phyloP scores from a whole-genome alignment of 352 stramenopile species.

The Pilasporangium apinafurcum region DNA sequence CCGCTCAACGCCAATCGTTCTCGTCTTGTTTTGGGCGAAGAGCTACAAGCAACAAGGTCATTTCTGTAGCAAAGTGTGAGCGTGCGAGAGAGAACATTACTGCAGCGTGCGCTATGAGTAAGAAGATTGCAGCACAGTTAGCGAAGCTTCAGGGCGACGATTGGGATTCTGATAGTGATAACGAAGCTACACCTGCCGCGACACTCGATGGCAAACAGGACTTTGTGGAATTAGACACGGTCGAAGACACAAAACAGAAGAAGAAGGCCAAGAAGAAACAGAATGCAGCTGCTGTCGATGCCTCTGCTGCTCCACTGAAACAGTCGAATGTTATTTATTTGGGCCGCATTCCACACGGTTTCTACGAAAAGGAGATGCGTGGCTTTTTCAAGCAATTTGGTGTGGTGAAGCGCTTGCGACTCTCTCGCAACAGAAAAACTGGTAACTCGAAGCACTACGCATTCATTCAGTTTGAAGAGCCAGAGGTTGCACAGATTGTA shows the following conservation, averaged over 20 bases:
- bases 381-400: conserved; percentile 97
- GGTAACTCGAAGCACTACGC: conserved; percentile 94
- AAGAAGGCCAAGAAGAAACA: conserved; percentile 38
- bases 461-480: conserved; percentile 94
- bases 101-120: conserved; percentile 34
- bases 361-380: conserved; percentile 95
- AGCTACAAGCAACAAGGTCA: conserved; percentile 9
- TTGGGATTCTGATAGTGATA: conserved; percentile 82
- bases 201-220: conserved; percentile 43
- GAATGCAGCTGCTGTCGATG: conserved; percentile 19
- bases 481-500: conserved; percentile 91
- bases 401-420: conserved; percentile 81
- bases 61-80: not conserved
- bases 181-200: conserved; percentile 24
- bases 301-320: conserved; percentile 14
- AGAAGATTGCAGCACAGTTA: conserved; percentile 71
- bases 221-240: conserved; percentile 41
- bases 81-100: not conserved
- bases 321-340: conserved; percentile 94
- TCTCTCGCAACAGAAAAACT: conserved; percentile 94
- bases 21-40: not conserved
- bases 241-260: conserved; percentile 29
- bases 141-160: conserved; percentile 78
- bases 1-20: conserved; percentile 24
- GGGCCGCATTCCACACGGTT: conserved; percentile 93